phyloP scores from a whole-genome alignment of 2,329 filamentous ascomycete species.

The Verticillium tricorpus region DNA sequence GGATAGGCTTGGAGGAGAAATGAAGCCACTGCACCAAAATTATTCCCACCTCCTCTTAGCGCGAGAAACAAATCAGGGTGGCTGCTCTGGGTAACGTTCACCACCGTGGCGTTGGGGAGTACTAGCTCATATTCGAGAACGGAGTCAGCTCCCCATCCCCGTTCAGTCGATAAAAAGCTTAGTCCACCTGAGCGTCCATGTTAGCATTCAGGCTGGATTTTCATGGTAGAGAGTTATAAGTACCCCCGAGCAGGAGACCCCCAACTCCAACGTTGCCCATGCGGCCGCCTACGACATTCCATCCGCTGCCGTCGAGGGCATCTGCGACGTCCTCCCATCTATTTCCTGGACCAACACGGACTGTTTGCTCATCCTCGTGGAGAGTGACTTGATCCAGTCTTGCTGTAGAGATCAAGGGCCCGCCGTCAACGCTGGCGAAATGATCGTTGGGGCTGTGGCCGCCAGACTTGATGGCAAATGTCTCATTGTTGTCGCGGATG shows the following conservation, averaged over 20 bases:
- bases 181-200: slow-evolving; percentile 33
- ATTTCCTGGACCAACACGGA: slow-evolving; percentile 40
- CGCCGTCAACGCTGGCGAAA: slow-evolving; percentile 44
- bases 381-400: slow-evolving; percentile 35
- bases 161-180: slow-evolving; percentile 45
- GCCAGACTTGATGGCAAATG: slow-evolving; percentile 52
- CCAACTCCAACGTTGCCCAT: slow-evolving; percentile 43
- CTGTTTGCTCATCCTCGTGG: slow-evolving; percentile 28
- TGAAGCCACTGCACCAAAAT: slow-evolving; percentile 47
- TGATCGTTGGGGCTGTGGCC: slow-evolving; percentile 54
- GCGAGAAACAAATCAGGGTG: slow-evolving; percentile 47
- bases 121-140: slow-evolving; percentile 48
- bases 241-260: slow-evolving; percentile 48
- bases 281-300: slow-evolving; percentile 37
- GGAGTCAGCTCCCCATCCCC: slow-evolving; percentile 47
- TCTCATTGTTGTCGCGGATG: slow-evolving; percentile 39
- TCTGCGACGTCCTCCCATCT: slow-evolving; percentile 35
- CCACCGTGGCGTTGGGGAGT: slow-evolving; percentile 41
- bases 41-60: slow-evolving; percentile 53
- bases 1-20: slow-evolving; percentile 38
- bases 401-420: slow-evolving; percentile 44
- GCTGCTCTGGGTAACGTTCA: slow-evolving; percentile 34
- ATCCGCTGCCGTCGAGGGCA: slow-evolving; percentile 35
- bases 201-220: slow-evolving; percentile 39
- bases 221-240: slow-evolving; percentile 22